Evolutionary conservation across 306 rosid genomes (phyloP).

Genomic region (Ormosia semicastrata): DNA sequence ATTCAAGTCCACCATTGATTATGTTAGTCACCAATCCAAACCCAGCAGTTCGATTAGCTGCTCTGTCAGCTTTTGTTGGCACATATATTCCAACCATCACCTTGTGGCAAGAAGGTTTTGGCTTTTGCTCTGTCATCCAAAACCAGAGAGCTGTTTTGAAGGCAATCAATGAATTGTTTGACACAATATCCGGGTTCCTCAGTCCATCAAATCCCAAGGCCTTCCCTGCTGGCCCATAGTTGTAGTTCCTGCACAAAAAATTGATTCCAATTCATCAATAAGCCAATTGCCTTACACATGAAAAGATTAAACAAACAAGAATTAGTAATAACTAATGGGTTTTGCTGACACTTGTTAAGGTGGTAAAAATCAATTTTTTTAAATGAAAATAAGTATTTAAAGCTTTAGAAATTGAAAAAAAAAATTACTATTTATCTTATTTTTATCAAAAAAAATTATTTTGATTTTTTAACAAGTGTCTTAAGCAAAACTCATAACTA

Average conservation of each 20-base stretch:
- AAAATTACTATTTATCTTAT: too few relatives aligned
- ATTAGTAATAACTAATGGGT: neutral
- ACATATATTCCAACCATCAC: constrained; percentile 74
- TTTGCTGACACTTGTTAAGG: too few relatives aligned
- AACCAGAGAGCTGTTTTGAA: constrained; percentile 85
- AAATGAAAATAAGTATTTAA: too few relatives aligned
- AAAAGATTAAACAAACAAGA: neutral
- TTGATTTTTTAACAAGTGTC: too few relatives aligned
- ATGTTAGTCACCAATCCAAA: constrained; percentile 80
- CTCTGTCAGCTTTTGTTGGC: constrained; percentile 50
- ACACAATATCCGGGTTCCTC: constrained; percentile 67
- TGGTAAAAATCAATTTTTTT: too few relatives aligned
- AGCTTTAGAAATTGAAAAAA: too few relatives aligned
- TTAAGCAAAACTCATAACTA: too few relatives aligned
- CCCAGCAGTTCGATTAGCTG: constrained; percentile 70
- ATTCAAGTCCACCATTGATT: constrained; percentile 77
- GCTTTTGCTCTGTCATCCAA: constrained; percentile 71
- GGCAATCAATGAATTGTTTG: constrained; percentile 58
- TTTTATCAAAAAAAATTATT: too few relatives aligned
- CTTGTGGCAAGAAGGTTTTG: constrained; percentile 74
- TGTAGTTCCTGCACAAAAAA: constrained; percentile 58
- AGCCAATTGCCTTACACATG: neutral
- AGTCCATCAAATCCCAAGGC: constrained; percentile 81
- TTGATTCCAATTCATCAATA: neutral
- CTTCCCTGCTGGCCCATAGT: constrained; percentile 83